Conservation (phyloP, 1,284 basidiomycete species). For the Rhodotorula sp. region DNA sequence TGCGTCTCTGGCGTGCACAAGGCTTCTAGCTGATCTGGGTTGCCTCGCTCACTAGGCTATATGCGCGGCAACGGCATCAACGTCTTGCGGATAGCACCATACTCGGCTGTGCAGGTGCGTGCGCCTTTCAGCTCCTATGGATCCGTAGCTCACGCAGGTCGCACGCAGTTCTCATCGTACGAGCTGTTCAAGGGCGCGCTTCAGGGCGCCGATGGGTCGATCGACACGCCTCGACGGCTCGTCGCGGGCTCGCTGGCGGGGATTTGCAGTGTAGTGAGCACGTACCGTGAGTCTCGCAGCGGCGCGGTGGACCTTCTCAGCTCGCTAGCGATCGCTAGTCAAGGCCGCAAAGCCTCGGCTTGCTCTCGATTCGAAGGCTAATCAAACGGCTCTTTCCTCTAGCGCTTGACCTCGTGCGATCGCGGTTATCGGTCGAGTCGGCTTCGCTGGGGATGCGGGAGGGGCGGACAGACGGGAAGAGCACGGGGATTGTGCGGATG, state of each 20-base stretch:
- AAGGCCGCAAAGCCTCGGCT: no score
- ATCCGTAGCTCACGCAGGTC: no score
- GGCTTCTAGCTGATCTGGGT: not conserved
- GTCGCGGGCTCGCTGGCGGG: constrained; percentile 45
- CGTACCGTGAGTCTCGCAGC: constrained; percentile 35
- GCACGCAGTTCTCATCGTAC: constrained; percentile 52
- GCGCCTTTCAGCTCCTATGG: not conserved
- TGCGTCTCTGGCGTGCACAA: not conserved
- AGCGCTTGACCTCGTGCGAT: constrained; percentile 52
- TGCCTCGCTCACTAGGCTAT: constrained; percentile 15
- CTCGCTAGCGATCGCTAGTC: no score
- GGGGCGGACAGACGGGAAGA: constrained; percentile 38
- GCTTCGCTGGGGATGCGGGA: constrained; percentile 34
- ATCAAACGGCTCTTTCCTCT: not conserved
- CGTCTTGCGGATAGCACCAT: constrained; percentile 46
- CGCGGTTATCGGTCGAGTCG: constrained; percentile 50
- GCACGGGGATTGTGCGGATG: constrained; percentile 50
- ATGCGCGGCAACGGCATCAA: constrained; percentile 46
- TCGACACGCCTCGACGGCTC: constrained; percentile 44
- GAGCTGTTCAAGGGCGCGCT: constrained; percentile 50
- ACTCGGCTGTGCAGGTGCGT: constrained; percentile 42
- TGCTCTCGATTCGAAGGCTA: not conserved
- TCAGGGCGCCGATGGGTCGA: constrained; percentile 25
- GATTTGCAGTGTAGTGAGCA: constrained; percentile 42
- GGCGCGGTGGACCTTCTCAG: not conserved